Conservation (phyloP, 2,329 filamentous ascomycete species). For the Beauveria scarabaeidicola region DNA sequence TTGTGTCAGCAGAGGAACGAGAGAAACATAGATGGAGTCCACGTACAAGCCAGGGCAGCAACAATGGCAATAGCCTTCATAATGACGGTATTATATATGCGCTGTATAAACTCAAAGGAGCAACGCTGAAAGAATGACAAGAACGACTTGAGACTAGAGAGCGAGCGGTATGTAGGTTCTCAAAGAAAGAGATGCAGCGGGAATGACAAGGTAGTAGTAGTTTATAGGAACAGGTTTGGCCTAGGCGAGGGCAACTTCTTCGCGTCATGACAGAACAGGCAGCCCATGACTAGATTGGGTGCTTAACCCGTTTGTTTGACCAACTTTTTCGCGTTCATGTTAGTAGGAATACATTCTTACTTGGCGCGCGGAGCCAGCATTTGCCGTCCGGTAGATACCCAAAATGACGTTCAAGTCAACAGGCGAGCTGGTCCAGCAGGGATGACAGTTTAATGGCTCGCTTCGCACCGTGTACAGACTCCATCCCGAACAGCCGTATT, state of each 20-base stretch:
- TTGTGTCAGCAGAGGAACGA: neutral
- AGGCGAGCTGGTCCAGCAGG: neutral
- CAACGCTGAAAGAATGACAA: neutral
- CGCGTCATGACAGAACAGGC: neutral
- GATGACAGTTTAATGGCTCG: neutral
- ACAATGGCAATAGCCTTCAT: conserved; percentile 8
- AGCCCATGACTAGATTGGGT: neutral
- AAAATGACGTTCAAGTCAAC: neutral
- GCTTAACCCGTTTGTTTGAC: neutral
- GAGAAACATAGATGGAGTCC: neutral
- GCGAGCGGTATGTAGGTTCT: neutral
- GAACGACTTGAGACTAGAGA: neutral
- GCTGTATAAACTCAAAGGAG: neutral
- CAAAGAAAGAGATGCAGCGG: neutral
- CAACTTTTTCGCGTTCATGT: neutral
- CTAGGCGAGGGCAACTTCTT: neutral
- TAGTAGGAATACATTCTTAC: neutral
- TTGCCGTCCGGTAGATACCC: neutral
- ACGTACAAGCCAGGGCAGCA: conserved; percentile 8
- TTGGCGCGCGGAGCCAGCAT: neutral
- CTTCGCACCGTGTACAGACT: neutral
- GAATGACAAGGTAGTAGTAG: neutral
- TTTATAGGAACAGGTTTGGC: neutral
- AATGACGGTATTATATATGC: neutral
- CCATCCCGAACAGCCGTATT: neutral